Conservation (phyloP, 2,329 filamentous ascomycete species). For the Colletotrichum lindemuthianum region DNA sequence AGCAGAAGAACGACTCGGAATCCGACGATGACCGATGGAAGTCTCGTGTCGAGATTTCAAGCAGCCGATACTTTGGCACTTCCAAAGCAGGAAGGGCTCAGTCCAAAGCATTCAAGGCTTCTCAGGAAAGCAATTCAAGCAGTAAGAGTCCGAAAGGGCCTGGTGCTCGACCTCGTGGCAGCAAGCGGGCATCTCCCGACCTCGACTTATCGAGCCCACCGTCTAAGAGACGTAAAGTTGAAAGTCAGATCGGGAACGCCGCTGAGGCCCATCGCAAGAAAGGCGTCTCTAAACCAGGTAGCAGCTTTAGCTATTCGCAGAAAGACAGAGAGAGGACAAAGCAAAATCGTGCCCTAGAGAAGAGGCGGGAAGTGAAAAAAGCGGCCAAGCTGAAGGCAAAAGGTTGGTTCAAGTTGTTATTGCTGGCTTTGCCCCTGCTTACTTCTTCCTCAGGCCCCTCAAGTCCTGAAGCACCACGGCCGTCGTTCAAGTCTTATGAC, state of each 20-base stretch:
- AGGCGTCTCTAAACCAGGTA: background rate
- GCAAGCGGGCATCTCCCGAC: slow-evolving; percentile 17
- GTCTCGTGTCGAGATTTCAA: slow-evolving; percentile 9
- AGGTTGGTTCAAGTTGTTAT: slow-evolving; percentile 3
- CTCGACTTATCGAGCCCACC: background rate
- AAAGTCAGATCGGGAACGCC: no score
- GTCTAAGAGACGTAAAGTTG: slow-evolving; percentile 11
- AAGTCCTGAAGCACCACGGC: slow-evolving; percentile 5
- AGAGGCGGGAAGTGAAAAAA: background rate
- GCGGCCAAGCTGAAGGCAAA: slow-evolving; percentile 1
- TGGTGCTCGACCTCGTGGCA: background rate
- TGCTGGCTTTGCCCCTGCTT: background rate
- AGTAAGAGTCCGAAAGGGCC: slow-evolving; percentile 4
- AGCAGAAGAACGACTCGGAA: background rate
- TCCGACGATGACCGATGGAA: slow-evolving; percentile 7
- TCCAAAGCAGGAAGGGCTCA: slow-evolving; percentile 14
- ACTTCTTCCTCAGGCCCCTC: background rate
- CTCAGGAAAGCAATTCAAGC: slow-evolving; percentile 3
- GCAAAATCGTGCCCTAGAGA: background rate
- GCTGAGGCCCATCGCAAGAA: background rate
- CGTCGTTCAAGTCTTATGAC: slow-evolving; percentile 32
- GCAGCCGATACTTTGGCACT: slow-evolving; percentile 11
- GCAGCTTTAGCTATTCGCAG: slow-evolving; percentile 1
- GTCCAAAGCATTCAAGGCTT: slow-evolving; percentile 3
- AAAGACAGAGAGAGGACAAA: background rate